Base-by-base conservation (phyloP, 768 basidiomycete genomes). In the Hypholoma sublateritium region DNA sequence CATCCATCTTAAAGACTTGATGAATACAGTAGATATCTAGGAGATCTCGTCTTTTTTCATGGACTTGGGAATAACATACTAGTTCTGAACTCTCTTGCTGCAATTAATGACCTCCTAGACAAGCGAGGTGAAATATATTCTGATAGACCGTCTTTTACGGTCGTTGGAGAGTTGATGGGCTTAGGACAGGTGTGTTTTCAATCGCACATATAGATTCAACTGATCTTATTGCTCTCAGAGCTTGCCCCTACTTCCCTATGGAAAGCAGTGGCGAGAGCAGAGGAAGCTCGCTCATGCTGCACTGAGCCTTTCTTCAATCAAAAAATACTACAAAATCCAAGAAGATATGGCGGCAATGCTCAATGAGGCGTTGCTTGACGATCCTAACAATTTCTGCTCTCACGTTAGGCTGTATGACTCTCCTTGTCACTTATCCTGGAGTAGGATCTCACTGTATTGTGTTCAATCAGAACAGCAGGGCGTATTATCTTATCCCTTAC, bases 281-380 rank as follows among this genome's bases (percentile, higher is more conserved):
- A 25, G 56, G n/a, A 52, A 67, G 45, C 57, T 77, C 9, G 61
- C 69, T 0, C 68, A 72, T 32, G 32, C 46, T 7, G 70, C 66
- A 9, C 61, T 78, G 14, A 72, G 62, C 42, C 57, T 66, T 1
- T 52, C 55, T 16, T 67, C 71, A 0, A 67, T 73, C n/a, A 64
- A 63, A 45, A 65, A 70, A 46, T 78, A 75, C 35, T 57, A 67
- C n/a, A 24, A 22, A 0, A 50, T 72, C 7, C 74, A 72, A 36
- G 67, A 74, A 54, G 61, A 24, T 28, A 51, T 44, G 17, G 49
- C 56, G 32, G 34, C n/a, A 17, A 16, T 12, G 17, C 32, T 57
- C 7, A 44, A 35, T 19, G 12, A 17, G 7, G 32, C 36, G 17
- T 14, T 57, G 6, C 37, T 57, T 35, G 16, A 44, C 14, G 19